A percentile compares a stretch with the other conserved stretches of the same genome.
Evolutionary conservation across 106 monocot genomes (phyloP).

Genomic region (Cymbidium sinense): DNA sequence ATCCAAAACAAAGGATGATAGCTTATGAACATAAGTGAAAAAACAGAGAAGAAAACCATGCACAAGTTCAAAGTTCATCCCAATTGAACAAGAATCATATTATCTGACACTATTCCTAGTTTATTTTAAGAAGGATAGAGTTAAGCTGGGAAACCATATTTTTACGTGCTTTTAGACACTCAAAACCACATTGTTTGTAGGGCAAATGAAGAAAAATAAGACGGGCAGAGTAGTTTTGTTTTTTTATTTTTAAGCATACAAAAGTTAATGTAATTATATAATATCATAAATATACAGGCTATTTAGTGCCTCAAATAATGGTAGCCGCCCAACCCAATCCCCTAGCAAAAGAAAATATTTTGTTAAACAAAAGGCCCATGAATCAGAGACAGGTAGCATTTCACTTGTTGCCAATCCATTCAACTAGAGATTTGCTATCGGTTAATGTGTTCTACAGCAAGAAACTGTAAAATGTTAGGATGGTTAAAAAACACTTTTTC

Average conservation of each 20-base stretch:
- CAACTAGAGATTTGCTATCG: not conserved
- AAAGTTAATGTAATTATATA: not conserved
- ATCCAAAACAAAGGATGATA: conserved; percentile 8
- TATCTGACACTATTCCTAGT: not conserved
- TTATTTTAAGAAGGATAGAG: not conserved
- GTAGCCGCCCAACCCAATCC: not conserved
- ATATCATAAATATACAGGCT: not conserved
- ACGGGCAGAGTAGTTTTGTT: not conserved
- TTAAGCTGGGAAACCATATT: not conserved
- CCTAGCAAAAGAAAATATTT: not conserved
- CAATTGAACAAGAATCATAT: not conserved
- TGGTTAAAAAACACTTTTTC: not conserved
- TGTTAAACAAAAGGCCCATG: not conserved
- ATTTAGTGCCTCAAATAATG: not conserved
- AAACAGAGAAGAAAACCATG: not conserved
- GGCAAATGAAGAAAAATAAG: not conserved
- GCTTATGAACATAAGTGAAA: not conserved
- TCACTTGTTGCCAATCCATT: not conserved
- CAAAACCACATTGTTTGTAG: not conserved
- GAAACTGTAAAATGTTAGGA: not conserved
- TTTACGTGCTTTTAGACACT: not conserved
- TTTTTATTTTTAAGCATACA: not conserved
- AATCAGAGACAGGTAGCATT: not conserved
- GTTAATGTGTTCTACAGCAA: not conserved
- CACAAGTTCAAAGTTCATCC: conserved; percentile 1